A percentile compares a stretch with the other conserved stretches of the same genome.
Conservation (phyloP, 768 basidiomycete genomes). For the Serendipita sp. region DNA sequence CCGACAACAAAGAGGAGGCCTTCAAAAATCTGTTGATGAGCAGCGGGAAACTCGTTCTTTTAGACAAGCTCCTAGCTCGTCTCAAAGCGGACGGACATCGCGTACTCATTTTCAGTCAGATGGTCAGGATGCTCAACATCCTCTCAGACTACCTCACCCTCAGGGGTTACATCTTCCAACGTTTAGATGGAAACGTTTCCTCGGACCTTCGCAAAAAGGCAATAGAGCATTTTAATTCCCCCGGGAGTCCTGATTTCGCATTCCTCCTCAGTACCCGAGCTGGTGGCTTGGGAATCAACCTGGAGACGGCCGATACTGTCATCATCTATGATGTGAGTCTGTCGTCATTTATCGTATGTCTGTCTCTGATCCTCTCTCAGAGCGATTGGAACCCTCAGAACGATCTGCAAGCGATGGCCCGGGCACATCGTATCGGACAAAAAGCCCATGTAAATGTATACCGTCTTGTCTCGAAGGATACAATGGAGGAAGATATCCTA, state of each 20-base stretch:
- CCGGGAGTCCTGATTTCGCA: constrained; percentile 87
- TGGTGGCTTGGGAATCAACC: constrained; percentile 94
- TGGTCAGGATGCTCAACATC: constrained; percentile 98
- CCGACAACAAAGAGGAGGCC: constrained; percentile 57
- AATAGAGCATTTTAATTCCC: constrained; percentile 93
- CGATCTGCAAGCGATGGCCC: constrained; percentile 97
- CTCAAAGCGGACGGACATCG: constrained; percentile 87
- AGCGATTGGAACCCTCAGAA: constrained; percentile 99
- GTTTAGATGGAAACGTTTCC: constrained; percentile 81
- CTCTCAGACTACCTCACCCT: constrained; percentile 91
- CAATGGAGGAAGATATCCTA: constrained; percentile 97
- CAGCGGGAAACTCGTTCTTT: constrained; percentile 94
- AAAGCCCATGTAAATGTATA: constrained; percentile 98
- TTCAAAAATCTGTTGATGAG: constrained; percentile 96
- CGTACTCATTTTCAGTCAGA: constrained; percentile 97
- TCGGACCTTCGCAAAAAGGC: constrained; percentile 88
- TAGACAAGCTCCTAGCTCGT: constrained; percentile 88
- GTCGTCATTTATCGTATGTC: constrained; percentile 5
- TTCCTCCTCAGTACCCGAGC: constrained; percentile 94
- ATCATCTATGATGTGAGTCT: constrained; percentile 93
- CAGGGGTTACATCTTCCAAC: constrained; percentile 82
- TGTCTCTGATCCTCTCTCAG: constrained; percentile 24
- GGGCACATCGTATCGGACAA: constrained; percentile 97
- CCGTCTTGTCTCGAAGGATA: constrained; percentile 96
- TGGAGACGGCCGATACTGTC: constrained; percentile 97